A percentile compares a stretch with the other conserved stretches of the same genome.
These are phyloP conservation scores for Macaranga tanarius DNA, from an alignment of 441 rosid species.

Conservation along the genomic window DNA sequence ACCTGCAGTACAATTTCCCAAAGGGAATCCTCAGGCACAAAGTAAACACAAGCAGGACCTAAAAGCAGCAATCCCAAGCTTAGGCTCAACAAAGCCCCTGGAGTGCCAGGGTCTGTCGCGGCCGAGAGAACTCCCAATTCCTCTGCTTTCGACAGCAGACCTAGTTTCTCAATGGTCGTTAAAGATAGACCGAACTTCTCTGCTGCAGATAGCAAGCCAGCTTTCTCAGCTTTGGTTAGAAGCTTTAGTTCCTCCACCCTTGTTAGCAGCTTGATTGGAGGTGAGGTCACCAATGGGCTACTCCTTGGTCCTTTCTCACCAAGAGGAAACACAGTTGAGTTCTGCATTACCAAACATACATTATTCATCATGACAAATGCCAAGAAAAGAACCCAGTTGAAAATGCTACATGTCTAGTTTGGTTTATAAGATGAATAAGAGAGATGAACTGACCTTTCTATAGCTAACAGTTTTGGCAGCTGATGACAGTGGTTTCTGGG, in stretches of 20 bases:
- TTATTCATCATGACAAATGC: too few species aligned
- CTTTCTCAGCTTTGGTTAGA: constrained; percentile 81
- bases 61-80: constrained; percentile 69
- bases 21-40: constrained; percentile 72
- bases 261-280: constrained; percentile 67
- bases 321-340: constrained; percentile 41
- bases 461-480: constrained; percentile 53
- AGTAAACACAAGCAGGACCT: constrained; percentile 69
- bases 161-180: constrained; percentile 80
- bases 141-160: constrained; percentile 87
- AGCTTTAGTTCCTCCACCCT: constrained; percentile 88
- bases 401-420: too few species aligned
- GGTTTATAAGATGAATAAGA: neutral
- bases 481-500: constrained; percentile 62
- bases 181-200: constrained; percentile 81
- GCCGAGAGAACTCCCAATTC: constrained; percentile 82
- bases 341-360: constrained; percentile 28
- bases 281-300: constrained; percentile 29
- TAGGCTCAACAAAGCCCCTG: constrained; percentile 51
- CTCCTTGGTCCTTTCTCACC: constrained; percentile 50
- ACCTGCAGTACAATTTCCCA: constrained; percentile 66
- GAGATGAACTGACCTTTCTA: constrained; percentile 36
- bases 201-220: constrained; percentile 81
- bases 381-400: too few species aligned
- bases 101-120: constrained; percentile 77